These are phyloP conservation scores for Brassica nigra DNA, from an alignment of 345 rosid genomes.

Conservation along the genomic window DNA sequence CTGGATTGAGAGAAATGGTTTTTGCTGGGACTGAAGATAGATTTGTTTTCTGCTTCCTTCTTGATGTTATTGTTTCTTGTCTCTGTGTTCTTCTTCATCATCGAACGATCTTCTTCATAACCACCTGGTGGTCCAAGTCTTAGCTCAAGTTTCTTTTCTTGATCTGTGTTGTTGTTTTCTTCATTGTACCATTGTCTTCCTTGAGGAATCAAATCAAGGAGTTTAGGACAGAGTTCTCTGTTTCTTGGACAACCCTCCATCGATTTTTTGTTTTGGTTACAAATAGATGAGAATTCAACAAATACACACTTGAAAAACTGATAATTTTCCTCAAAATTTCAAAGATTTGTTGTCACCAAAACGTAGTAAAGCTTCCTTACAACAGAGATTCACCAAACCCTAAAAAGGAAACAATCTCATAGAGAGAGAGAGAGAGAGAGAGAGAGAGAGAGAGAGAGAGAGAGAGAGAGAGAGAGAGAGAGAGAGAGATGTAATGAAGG, in stretches of 20 bases:
- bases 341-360: background rate
- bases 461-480: constrained; percentile 28
- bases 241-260: constrained; percentile 59
- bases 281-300: background rate
- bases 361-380: background rate
- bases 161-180: constrained; percentile 45
- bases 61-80: constrained; percentile 27
- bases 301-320: constrained; percentile 5
- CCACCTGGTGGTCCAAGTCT: constrained; percentile 91
- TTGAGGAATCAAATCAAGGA: constrained; percentile 68
- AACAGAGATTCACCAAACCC: constrained; percentile 28
- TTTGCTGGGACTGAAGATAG: constrained; percentile 47
- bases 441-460: background rate
- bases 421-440: background rate
- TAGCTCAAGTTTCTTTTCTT: constrained; percentile 83
- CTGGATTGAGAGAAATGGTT: constrained; percentile 40
- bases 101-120: constrained; percentile 56
- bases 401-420: constrained; percentile 14
- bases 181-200: constrained; percentile 46
- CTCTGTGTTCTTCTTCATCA: constrained; percentile 26
- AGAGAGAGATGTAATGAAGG: constrained; percentile 26
- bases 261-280: constrained; percentile 1
- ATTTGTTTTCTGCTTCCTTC: constrained; percentile 44
- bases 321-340: background rate
- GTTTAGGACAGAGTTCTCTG: constrained; percentile 50